Conservation (phyloP, 768 basidiomycete species). For the Auriculariales sp. region DNA sequence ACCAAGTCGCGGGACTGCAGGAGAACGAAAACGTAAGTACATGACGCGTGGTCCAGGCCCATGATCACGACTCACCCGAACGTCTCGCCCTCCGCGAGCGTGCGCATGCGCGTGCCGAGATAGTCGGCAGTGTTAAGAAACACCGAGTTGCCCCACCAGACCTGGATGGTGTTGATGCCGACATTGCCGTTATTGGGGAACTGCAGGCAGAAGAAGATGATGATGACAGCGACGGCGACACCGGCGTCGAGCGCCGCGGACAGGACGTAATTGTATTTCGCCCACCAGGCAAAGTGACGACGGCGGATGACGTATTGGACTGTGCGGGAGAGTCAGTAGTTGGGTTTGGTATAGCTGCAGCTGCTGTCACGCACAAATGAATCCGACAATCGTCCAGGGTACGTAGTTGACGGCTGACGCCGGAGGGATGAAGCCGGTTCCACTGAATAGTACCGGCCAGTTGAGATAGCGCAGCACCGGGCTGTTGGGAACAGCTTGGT, state of each 20-base stretch:
- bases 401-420: slow-evolving; percentile 56
- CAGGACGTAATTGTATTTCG: slow-evolving; percentile 47
- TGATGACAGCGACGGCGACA: slow-evolving; percentile 38
- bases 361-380: slow-evolving; percentile 37
- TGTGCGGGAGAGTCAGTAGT: background rate
- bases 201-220: slow-evolving; percentile 51
- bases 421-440: slow-evolving; percentile 47
- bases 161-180: slow-evolving; percentile 33
- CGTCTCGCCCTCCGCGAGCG: slow-evolving; percentile 12
- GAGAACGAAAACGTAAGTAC: no score
- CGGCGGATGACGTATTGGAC: slow-evolving; percentile 41
- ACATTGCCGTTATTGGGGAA: slow-evolving; percentile 49
- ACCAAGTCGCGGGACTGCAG: no score
- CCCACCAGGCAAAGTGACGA: slow-evolving; percentile 52
- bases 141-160: slow-evolving; percentile 59
- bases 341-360: background rate
- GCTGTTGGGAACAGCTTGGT: slow-evolving; percentile 47
- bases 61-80: background rate
- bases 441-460: slow-evolving; percentile 49
- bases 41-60: no score
- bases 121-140: slow-evolving; percentile 45
- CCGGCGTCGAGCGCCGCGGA: slow-evolving; percentile 62
- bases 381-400: slow-evolving; percentile 49
- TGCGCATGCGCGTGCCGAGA: slow-evolving; percentile 37
- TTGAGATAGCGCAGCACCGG: slow-evolving; percentile 48